Conservation (phyloP, 768 basidiomycete genomes). For the Phaffia tasmanica region DNA sequence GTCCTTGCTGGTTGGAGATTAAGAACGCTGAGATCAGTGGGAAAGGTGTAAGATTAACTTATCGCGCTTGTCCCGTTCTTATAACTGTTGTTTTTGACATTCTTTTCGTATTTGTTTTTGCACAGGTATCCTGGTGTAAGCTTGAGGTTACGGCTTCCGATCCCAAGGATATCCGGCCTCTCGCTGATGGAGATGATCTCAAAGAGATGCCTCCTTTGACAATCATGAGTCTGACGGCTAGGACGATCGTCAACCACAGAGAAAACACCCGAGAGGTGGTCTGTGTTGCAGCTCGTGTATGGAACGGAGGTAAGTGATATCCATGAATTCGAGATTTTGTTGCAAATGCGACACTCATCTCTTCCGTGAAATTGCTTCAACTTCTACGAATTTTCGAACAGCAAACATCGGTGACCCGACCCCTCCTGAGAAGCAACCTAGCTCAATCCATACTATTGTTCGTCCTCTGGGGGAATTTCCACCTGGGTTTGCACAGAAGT, state of each 20-base stretch:
- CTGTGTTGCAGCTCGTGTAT: constrained; percentile 69
- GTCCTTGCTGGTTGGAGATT: constrained; percentile 90
- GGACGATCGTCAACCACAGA: constrained; percentile 85
- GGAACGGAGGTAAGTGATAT: constrained; percentile 52
- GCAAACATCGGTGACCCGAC: constrained; percentile 84
- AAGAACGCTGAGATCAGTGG: constrained; percentile 62
- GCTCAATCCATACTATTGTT: constrained; percentile 73
- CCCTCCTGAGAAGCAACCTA: constrained; percentile 74
- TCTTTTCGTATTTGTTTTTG: not conserved
- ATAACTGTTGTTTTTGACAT: not conserved
- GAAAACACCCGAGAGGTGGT: constrained; percentile 92
- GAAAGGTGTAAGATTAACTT: constrained; percentile 54
- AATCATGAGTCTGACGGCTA: constrained; percentile 72
- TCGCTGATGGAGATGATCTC: constrained; percentile 65
- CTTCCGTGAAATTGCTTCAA: not conserved
- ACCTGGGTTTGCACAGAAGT: constrained; percentile 61
- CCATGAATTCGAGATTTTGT: not conserved
- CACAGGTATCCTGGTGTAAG: constrained; percentile 91
- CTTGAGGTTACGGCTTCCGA: constrained; percentile 70
- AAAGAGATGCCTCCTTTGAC: constrained; percentile 80
- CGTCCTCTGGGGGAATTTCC: constrained; percentile 80
- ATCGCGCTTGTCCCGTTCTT: not conserved
- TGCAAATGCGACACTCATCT: not conserved
- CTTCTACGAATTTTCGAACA: constrained; percentile 34
- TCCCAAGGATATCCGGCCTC: constrained; percentile 79